Evolutionary conservation across 768 basidiomycete genomes (phyloP).

Genomic region (Pleurotus platypus): DNA sequence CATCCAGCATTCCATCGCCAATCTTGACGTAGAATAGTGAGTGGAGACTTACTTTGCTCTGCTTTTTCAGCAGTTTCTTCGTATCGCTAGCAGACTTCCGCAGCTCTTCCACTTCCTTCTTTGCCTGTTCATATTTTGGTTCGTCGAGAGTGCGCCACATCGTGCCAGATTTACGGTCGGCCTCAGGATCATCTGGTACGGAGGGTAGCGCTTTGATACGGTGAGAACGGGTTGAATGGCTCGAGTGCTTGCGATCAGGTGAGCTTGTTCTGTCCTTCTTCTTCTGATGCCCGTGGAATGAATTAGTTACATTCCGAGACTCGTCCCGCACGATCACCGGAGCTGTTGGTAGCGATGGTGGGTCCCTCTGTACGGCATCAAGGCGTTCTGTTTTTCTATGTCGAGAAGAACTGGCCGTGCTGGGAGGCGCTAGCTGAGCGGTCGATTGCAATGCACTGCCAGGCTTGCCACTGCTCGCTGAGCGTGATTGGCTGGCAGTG

Average conservation of each 20-base stretch:
- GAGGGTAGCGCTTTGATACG: not conserved
- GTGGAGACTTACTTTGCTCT: constrained; percentile 44
- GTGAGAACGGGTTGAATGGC: not conserved
- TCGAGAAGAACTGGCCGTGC: not conserved
- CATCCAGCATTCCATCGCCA: too few relatives aligned
- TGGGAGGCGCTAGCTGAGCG: too few relatives aligned
- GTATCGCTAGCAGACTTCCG: constrained; percentile 44
- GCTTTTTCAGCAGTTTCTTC: constrained; percentile 50
- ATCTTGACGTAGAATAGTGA: too few relatives aligned
- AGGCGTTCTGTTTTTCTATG: not conserved
- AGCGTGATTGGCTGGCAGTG: not conserved
- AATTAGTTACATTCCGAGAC: not conserved
- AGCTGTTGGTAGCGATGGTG: not conserved
- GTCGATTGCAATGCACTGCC: too few relatives aligned
- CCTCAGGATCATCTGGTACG: not conserved
- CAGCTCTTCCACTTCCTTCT: constrained; percentile 52
- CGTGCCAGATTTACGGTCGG: not conserved
- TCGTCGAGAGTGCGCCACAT: constrained; percentile 20
- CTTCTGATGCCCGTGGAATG: not conserved
- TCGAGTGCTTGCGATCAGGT: not conserved
- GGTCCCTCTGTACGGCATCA: not conserved
- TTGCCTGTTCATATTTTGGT: constrained; percentile 51
- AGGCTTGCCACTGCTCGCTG: not conserved
- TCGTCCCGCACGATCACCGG: not conserved
- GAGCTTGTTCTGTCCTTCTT: not conserved